Evolutionary conservation across 2,329 filamentous ascomycete species (phyloP), one percentile per base, ranked within the genome.

Genomic region (Colletotrichum sp.): DNA sequence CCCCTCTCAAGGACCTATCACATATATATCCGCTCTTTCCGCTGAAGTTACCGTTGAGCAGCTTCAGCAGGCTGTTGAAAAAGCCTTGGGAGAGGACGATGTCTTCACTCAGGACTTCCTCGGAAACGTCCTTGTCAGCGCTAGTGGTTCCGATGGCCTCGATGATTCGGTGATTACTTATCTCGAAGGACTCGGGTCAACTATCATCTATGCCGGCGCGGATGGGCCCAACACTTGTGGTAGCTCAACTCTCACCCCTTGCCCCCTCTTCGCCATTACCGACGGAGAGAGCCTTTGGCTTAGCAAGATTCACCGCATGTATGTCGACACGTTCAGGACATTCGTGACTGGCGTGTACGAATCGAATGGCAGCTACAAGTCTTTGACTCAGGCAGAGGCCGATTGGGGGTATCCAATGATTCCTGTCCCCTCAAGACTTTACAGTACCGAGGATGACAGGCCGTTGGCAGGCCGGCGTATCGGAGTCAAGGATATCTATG

Each of bases 361-460:
- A 16, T 74, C 66, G 5, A 71, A 74, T 19, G 71, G 67, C 12
- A 32, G 22, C 6, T 69, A 74, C 65, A 74, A 63, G 28, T n/a
- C 66, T 19, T 55, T 63, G 13, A 44, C 19, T 4, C 66, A 30
- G 34, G 16, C 55, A 2, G 55, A 57, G 12, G 52, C 55, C 3
- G 25, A 28, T 9, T 48, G 55, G 44, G 44, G 44, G 22, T 52
- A 52, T 22, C 44, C 44, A 6, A 52, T 52, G 34, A 78, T 87
- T 5, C 81, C 85, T 7, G 85, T 87, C 2, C 85, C 86, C 0
- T 87, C 84, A 1, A 80, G 82, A 2, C 80, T 87, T 3, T 86
- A 87, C 36, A 79, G 79, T 8, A 77, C 78, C 11, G 78, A 77
- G 0, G 81, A 82, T 5, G 81, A 80, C 9, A 83, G 82, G 36